Evolutionary conservation across 1,284 basidiomycete species (phyloP).

Genomic region (Lignosus rhinocerotis): DNA sequence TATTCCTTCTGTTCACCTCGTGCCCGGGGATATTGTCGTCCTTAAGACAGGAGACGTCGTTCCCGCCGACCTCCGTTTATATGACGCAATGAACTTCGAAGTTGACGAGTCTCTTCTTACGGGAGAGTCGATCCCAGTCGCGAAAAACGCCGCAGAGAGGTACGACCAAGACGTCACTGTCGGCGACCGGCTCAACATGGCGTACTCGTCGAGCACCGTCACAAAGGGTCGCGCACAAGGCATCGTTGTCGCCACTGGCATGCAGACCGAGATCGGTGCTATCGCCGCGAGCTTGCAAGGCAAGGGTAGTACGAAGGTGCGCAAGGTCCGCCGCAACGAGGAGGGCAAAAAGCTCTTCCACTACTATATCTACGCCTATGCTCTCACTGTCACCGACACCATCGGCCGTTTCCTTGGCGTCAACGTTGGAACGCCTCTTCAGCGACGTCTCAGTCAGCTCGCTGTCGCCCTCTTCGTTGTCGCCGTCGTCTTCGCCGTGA

Average conservation of each 20-base stretch:
- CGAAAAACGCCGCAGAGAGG: slow-evolving; percentile 46
- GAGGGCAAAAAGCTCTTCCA: slow-evolving; percentile 10
- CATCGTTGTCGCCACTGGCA: slow-evolving; percentile 61
- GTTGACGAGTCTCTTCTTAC: slow-evolving; percentile 71
- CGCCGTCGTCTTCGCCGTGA: slow-evolving; percentile 55
- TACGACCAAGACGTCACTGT: slow-evolving; percentile 41
- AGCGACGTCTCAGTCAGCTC: slow-evolving; percentile 59
- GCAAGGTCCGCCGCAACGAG: slow-evolving; percentile 10
- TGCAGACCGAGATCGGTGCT: slow-evolving; percentile 66
- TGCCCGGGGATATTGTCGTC: slow-evolving; percentile 62
- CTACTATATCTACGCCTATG: slow-evolving; percentile 7
- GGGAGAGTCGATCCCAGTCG: slow-evolving; percentile 65
- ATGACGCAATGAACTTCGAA: slow-evolving; percentile 45
- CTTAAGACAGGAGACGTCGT: slow-evolving; percentile 61
- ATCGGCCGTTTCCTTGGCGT: slow-evolving; percentile 17
- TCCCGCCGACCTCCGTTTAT: slow-evolving; percentile 54
- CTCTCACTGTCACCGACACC: slow-evolving; percentile 14
- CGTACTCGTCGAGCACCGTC: slow-evolving; percentile 57
- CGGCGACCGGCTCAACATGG: slow-evolving; percentile 60
- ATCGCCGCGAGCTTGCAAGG: slow-evolving; percentile 41
- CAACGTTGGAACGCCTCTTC: slow-evolving; percentile 52
- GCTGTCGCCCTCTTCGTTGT: slow-evolving; percentile 60
- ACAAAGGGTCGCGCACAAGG: slow-evolving; percentile 66
- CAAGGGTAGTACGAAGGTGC: slow-evolving; percentile 3
- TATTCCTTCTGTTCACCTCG: slow-evolving; percentile 59